phyloP scores from a whole-genome alignment of 352 stramenopile genomes.

The Globisporangium abappressorium region DNA sequence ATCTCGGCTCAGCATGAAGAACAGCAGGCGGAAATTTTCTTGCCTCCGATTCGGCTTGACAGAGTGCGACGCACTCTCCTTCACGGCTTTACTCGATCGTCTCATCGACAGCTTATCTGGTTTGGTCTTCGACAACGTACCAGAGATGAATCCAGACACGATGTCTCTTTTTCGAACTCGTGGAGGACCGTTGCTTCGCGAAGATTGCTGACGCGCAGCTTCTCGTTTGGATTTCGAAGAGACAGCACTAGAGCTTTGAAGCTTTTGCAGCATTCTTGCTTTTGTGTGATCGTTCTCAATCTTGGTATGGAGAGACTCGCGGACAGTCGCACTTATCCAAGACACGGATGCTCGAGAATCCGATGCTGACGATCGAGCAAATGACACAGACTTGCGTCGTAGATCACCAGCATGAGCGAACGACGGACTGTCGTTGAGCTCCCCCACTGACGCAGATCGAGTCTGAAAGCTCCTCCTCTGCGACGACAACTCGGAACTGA shows the following conservation, averaged over 20 bases:
- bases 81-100: constrained; percentile 21
- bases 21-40: constrained; percentile 95
- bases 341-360: constrained; percentile 29
- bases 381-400: constrained; percentile 28
- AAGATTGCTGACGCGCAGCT: constrained; percentile 2
- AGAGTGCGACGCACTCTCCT: constrained; percentile 12
- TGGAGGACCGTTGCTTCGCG: constrained; percentile 11
- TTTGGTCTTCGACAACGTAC: constrained; percentile 34
- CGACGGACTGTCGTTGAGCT: constrained; percentile 13
- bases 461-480: constrained; percentile 10
- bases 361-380: constrained; percentile 36
- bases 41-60: constrained; percentile 24
- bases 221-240: constrained; percentile 16
- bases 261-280: constrained; percentile 56
- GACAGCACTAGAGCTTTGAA: constrained; percentile 45
- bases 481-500: constrained; percentile 3
- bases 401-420: neutral
- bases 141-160: constrained; percentile 51
- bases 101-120: constrained; percentile 25
- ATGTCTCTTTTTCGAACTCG: constrained; percentile 71
- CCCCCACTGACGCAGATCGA: constrained; percentile 10
- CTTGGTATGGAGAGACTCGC: constrained; percentile 41
- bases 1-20: constrained; percentile 92
- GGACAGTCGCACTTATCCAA: constrained; percentile 29
- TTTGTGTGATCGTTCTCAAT: constrained; percentile 67